A percentile compares a stretch with the other conserved stretches of the same genome.
Conservation (phyloP, 352 stramenopile genomes). For the Phytophthora sp. region DNA sequence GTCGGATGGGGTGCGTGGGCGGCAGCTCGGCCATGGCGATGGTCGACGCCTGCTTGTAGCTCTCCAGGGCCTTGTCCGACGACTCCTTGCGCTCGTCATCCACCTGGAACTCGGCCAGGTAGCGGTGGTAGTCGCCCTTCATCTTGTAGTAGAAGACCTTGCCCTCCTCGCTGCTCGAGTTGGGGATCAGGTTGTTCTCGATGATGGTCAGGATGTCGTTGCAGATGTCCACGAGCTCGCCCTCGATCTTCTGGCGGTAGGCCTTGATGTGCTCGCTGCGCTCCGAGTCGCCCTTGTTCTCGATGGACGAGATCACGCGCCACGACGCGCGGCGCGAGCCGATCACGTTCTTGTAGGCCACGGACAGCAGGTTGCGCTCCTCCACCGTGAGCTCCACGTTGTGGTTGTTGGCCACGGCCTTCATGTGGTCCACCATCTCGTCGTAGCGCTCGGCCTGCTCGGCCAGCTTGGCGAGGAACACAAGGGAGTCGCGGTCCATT, state of each 20-base stretch:
- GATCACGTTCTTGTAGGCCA: slow-evolving; percentile 98
- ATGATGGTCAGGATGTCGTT: slow-evolving; percentile 98
- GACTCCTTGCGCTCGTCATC: slow-evolving; percentile 95
- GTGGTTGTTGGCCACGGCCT: slow-evolving; percentile 96
- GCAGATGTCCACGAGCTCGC: slow-evolving; percentile 97
- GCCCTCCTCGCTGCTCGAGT: slow-evolving; percentile 96
- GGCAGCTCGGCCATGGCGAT: slow-evolving; percentile 97
- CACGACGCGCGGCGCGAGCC: slow-evolving; percentile 97
- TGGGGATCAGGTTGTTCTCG: slow-evolving; percentile 97
- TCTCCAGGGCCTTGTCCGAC: slow-evolving; percentile 83
- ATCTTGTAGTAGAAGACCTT: slow-evolving; percentile 99
- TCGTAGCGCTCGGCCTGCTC: slow-evolving; percentile 90
- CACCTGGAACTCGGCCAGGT: slow-evolving; percentile 98
- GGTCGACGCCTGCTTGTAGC: slow-evolving; percentile 83
- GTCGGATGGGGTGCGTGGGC: slow-evolving; percentile 98
- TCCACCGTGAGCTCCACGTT: slow-evolving; percentile 98
- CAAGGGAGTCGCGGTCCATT: slow-evolving; percentile 83
- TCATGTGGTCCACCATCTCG: slow-evolving; percentile 98
- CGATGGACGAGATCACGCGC: slow-evolving; percentile 98
- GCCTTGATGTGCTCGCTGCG: slow-evolving; percentile 84
- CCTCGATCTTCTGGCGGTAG: slow-evolving; percentile 97
- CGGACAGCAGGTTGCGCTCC: slow-evolving; percentile 97
- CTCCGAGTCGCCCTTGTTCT: slow-evolving; percentile 97
- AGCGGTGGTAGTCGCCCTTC: slow-evolving; percentile 99
- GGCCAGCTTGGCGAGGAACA: slow-evolving; percentile 85